Conservation (phyloP, 345 rosid genomes). For the Populus tremula region DNA sequence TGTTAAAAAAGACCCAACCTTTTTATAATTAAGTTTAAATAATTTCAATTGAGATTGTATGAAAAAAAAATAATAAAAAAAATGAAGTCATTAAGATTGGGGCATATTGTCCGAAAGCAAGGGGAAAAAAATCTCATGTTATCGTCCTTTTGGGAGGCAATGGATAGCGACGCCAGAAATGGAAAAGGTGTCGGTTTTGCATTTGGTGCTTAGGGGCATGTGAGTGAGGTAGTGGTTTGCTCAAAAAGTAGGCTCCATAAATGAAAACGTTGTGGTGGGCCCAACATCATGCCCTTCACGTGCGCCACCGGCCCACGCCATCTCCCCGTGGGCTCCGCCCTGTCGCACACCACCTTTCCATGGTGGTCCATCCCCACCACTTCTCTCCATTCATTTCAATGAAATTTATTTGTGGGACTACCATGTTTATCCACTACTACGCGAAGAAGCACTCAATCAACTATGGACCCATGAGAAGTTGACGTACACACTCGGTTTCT, state of each 20-base stretch:
- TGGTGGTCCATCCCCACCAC: conserved; percentile 22
- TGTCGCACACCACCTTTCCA: conserved; percentile 7
- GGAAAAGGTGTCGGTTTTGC: conserved; percentile 1
- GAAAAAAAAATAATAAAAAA: too few relatives aligned
- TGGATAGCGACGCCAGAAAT: not conserved
- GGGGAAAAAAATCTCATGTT: not conserved
- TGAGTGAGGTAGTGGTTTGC: not conserved
- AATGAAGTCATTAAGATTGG: not conserved
- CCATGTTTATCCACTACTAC: not conserved
- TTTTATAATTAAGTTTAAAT: too few relatives aligned
- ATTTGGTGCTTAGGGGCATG: not conserved
- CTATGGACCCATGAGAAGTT: too few relatives aligned
- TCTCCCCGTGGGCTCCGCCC: conserved; percentile 33
- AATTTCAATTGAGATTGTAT: too few relatives aligned
- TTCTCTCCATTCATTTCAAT: not conserved
- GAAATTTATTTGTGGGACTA: not conserved
- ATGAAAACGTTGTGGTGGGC: conserved; percentile 24
- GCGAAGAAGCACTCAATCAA: too few relatives aligned
- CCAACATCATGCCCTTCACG: conserved; percentile 48
- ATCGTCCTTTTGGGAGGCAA: not conserved
- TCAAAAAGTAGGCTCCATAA: conserved; percentile 22
- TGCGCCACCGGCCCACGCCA: conserved; percentile 43
- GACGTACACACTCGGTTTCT: too few relatives aligned
- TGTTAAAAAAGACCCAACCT: too few relatives aligned
- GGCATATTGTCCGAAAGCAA: too few relatives aligned